A percentile compares a stretch with the other conserved stretches of the same genome.
These are phyloP conservation scores for Zoysia matrella DNA, from an alignment of 202 grass and related monocot species.

Conservation along the genomic window DNA sequence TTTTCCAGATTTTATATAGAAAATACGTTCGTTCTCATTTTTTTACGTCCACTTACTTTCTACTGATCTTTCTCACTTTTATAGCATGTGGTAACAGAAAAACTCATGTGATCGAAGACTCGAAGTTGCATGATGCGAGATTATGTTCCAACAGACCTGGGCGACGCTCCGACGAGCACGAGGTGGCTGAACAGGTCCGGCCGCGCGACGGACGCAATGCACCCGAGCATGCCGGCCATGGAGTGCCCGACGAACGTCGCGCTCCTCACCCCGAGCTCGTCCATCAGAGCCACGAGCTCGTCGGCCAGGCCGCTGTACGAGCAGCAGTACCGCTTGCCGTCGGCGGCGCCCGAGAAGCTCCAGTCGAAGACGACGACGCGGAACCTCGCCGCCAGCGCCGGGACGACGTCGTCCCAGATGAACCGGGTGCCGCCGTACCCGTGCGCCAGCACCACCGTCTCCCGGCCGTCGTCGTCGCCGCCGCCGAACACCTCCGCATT, in stretches of 20 bases:
- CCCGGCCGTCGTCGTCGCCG: conserved; percentile 29
- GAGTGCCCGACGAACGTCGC: conserved; percentile 60
- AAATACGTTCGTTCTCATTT: neutral
- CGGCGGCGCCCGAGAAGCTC: conserved; percentile 47
- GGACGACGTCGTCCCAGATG: conserved; percentile 57
- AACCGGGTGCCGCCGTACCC: conserved; percentile 55
- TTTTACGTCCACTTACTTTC: neutral
- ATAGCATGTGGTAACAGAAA: neutral
- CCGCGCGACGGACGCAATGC: conserved; percentile 57
- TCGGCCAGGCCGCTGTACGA: conserved; percentile 54
- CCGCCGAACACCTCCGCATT: conserved; percentile 52
- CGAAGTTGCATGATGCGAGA: neutral
- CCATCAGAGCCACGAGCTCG: conserved; percentile 56
- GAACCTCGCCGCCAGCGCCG: conserved; percentile 42
- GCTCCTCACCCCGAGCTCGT: conserved; percentile 20
- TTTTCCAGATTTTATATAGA: neutral
- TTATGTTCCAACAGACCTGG: conserved; percentile 31
- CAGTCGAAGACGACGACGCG: conserved; percentile 69
- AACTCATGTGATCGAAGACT: neutral
- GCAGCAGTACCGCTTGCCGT: conserved; percentile 14
- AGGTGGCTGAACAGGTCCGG: conserved; percentile 65
- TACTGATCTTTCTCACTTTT: neutral
- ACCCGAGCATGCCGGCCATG: conserved; percentile 78
- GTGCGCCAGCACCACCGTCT: conserved; percentile 61
- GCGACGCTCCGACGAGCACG: conserved; percentile 64